Evolutionary conservation across 202 grass and related monocot species (phyloP).

Genomic region (Carex sylvatica): DNA sequence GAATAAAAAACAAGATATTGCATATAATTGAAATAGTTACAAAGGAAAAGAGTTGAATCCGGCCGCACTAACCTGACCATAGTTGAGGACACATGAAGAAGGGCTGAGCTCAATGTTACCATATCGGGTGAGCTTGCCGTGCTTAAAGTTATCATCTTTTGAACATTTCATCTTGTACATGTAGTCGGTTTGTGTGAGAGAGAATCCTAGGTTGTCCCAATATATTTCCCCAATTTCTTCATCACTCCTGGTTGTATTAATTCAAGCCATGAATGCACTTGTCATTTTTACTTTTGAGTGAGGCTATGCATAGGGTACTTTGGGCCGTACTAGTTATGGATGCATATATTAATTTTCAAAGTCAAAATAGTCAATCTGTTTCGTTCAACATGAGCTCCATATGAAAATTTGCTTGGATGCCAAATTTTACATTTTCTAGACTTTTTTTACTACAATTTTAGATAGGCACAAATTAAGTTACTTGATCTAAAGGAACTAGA

Average conservation of each 20-base stretch:
- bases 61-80: conserved; percentile 65
- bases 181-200: conserved; percentile 66
- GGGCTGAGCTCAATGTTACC: conserved; percentile 94
- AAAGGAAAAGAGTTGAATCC: too few relatives aligned
- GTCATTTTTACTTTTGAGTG: too few relatives aligned
- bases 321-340: background rate
- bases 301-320: too few relatives aligned
- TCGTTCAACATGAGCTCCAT: too few relatives aligned
- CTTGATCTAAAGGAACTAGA: too few relatives aligned
- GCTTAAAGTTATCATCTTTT: conserved; percentile 32
- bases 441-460: too few relatives aligned
- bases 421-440: too few relatives aligned
- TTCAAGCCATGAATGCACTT: too few relatives aligned
- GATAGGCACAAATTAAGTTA: too few relatives aligned
- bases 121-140: conserved; percentile 62
- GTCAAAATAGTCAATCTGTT: too few relatives aligned
- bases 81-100: conserved; percentile 79
- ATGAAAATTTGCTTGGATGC: too few relatives aligned
- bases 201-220: conserved; percentile 87
- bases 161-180: conserved; percentile 83
- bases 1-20: background rate
- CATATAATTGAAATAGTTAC: background rate
- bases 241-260: background rate
- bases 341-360: too few relatives aligned
- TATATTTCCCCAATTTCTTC: conserved; percentile 56